phyloP scores from a whole-genome alignment of 176 grass and related monocot genomes.

The Oropetium thomaeum region DNA sequence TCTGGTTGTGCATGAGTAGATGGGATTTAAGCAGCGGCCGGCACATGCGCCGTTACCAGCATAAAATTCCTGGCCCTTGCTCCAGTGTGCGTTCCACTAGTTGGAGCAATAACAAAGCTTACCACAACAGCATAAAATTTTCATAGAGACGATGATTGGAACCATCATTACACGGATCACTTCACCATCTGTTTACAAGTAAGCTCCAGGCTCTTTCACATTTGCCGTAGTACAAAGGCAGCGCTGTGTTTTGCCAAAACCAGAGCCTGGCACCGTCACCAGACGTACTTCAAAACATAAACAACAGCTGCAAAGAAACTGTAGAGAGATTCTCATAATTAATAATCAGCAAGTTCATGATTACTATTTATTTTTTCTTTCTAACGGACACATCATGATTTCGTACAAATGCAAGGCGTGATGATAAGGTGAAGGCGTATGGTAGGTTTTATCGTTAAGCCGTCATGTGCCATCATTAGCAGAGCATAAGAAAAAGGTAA shows the following conservation, averaged over 20 bases:
- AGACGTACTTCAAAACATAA: constrained; percentile 10
- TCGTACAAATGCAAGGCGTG: neutral
- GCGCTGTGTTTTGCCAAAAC: constrained; percentile 8
- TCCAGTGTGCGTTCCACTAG: neutral
- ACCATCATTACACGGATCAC: constrained; percentile 22
- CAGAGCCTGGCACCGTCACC: constrained; percentile 21
- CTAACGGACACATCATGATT: neutral
- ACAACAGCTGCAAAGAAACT: constrained; percentile 3
- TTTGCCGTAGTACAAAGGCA: constrained; percentile 31
- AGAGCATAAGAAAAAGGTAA: constrained; percentile 31
- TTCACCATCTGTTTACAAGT: constrained; percentile 20
- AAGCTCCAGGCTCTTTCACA: neutral
- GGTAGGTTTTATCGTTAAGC: constrained; percentile 47
- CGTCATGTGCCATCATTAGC: constrained; percentile 53
- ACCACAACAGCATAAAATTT: constrained; percentile 31
- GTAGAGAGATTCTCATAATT: constrained; percentile 29
- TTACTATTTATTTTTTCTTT: neutral
- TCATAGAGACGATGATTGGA: constrained; percentile 18
- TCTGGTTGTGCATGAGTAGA: neutral
- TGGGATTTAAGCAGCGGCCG: neutral
- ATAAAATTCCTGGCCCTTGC: neutral
- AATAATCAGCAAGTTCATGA: constrained; percentile 8
- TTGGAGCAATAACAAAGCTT: constrained; percentile 1
- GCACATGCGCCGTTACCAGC: neutral
- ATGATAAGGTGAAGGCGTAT: constrained; percentile 8